Evolutionary conservation across 1,284 basidiomycete genomes (phyloP).

Genomic region (Cryptococcus maquisensis): DNA sequence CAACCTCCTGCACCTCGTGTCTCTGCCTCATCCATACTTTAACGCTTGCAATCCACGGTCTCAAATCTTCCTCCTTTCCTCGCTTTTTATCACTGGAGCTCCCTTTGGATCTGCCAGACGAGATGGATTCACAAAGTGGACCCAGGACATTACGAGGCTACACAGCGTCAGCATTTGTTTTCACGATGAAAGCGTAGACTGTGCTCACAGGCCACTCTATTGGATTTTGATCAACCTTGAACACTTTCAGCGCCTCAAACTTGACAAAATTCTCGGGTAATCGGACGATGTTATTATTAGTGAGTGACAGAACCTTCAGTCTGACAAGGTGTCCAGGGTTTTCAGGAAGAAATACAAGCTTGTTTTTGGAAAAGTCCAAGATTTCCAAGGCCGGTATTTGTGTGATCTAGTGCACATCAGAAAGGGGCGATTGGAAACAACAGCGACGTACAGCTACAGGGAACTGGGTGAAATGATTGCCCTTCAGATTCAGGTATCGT

Average conservation of each 20-base stretch:
- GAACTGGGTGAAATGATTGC: constrained; percentile 77
- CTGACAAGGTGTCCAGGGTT: constrained; percentile 73
- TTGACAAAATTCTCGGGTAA: constrained; percentile 74
- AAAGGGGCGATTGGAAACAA: background rate
- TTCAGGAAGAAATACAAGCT: constrained; percentile 72
- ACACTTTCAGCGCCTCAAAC: constrained; percentile 69
- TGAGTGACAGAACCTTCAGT: constrained; percentile 83
- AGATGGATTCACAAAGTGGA: constrained; percentile 22
- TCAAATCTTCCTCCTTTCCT: constrained; percentile 56
- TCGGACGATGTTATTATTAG: constrained; percentile 74
- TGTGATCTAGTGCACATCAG: constrained; percentile 59
- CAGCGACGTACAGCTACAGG: constrained; percentile 73
- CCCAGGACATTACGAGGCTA: constrained; percentile 41
- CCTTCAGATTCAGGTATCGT: constrained; percentile 88
- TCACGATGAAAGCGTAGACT: background rate
- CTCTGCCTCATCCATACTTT: constrained; percentile 64
- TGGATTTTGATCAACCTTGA: constrained; percentile 87
- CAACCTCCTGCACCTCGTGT: background rate
- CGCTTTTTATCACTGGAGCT: background rate
- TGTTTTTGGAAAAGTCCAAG: constrained; percentile 90
- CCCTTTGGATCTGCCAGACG: constrained; percentile 5
- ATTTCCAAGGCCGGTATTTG: constrained; percentile 85
- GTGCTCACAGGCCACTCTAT: constrained; percentile 74
- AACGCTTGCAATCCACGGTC: constrained; percentile 67
- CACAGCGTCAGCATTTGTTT: background rate